Conservation (phyloP, 495 filamentous ascomycete genomes). For the Cryomyces antarcticus region DNA sequence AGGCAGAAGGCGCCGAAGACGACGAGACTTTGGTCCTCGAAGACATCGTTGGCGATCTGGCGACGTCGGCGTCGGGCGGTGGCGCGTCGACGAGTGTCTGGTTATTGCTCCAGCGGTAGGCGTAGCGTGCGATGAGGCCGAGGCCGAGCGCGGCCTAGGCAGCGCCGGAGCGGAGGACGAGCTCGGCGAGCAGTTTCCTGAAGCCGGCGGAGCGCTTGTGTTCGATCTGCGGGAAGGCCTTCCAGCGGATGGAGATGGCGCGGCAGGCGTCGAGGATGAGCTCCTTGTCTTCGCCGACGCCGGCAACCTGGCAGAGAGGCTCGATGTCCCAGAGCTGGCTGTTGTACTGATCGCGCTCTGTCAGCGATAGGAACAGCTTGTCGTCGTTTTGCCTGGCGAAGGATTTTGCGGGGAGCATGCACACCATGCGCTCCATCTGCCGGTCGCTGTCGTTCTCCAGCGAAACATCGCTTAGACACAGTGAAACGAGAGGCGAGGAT, state of each 20-base stretch:
- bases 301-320: constrained; percentile 1
- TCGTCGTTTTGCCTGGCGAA: neutral
- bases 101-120: neutral
- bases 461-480: neutral
- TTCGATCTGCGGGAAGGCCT: constrained; percentile 4
- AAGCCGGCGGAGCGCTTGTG: neutral
- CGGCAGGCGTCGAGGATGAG: constrained; percentile 1
- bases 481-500: too few relatives aligned
- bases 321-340: constrained; percentile 3
- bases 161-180: constrained; percentile 1
- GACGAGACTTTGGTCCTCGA: neutral
- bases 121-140: constrained; percentile 4
- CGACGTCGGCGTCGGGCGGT: too few relatives aligned
- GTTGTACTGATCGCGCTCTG: neutral
- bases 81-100: too few relatives aligned
- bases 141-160: constrained; percentile 8
- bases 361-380: neutral
- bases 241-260: constrained; percentile 12
- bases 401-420: neutral
- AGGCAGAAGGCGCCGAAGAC: neutral
- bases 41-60: neutral
- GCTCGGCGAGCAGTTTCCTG: constrained; percentile 1
- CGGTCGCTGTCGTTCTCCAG: constrained; percentile 2
- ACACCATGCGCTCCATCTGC: constrained; percentile 2
- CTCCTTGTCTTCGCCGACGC: constrained; percentile 1